These are phyloP conservation scores for Ocimum tenuiflorum DNA, from an alignment of 257 asterid genomes.

Conservation along the genomic window DNA sequence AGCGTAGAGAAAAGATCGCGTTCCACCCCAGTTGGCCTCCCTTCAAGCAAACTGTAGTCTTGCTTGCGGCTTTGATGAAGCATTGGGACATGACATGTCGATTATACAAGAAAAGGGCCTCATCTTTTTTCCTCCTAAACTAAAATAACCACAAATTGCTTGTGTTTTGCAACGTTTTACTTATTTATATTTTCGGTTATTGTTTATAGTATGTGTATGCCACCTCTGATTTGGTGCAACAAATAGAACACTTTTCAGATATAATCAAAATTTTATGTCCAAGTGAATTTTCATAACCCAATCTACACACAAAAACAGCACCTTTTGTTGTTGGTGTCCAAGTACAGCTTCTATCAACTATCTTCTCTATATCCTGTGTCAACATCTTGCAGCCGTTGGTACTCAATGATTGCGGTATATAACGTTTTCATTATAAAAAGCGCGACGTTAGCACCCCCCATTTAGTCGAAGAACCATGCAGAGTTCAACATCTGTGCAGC, in stretches of 20 bases:
- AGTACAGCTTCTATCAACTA: background rate
- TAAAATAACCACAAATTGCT: too few species aligned
- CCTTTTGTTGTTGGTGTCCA: background rate
- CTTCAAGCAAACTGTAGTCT: conserved; percentile 67
- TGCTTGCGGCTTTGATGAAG: too few species aligned
- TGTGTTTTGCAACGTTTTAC: too few species aligned
- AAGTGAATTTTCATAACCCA: too few species aligned
- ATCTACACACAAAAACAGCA: too few species aligned
- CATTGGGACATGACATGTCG: background rate
- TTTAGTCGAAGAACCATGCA: background rate
- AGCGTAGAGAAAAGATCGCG: conserved; percentile 65
- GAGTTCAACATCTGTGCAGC: conserved; percentile 60
- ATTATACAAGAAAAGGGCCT: background rate
- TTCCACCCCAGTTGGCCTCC: conserved; percentile 49
- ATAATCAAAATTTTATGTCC: background rate
- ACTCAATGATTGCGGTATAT: background rate
- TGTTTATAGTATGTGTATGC: conserved; percentile 2
- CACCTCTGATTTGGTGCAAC: background rate
- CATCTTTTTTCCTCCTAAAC: background rate
- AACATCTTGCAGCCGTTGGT: background rate
- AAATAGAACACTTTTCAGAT: background rate
- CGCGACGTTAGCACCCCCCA: background rate
- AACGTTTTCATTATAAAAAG: background rate
- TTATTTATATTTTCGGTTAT: too few species aligned
- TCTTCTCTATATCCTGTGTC: conserved; percentile 9